Percentiles rank a stretch among this genome's conserved stretches.
These are phyloP conservation scores for Ceratonia siliqua DNA, from an alignment of 306 rosid genomes.

Conservation along the genomic window DNA sequence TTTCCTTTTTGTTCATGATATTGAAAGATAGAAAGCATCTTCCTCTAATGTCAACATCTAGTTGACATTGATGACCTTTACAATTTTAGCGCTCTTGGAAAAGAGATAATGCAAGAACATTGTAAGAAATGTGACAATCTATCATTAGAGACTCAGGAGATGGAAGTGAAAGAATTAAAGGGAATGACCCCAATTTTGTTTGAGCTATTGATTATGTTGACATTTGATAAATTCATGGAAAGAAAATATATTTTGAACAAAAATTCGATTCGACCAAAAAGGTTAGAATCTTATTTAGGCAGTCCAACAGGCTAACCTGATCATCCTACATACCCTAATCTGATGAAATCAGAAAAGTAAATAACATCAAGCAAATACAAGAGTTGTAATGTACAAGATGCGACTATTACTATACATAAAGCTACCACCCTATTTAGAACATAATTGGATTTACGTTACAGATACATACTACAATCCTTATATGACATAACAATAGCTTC, in stretches of 20 bases:
- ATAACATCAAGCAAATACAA: slow-evolving; percentile 34
- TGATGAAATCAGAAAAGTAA: slow-evolving; percentile 2
- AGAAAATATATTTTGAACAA: background rate
- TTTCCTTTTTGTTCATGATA: no score
- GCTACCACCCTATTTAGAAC: slow-evolving; percentile 39
- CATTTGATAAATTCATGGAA: background rate
- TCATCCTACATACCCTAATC: slow-evolving; percentile 14
- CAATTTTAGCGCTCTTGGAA: no score
- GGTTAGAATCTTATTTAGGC: background rate
- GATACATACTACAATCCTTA: slow-evolving; percentile 42
- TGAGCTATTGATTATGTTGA: background rate
- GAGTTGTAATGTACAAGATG: slow-evolving; percentile 44
- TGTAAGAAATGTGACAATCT: background rate
- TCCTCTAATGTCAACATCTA: no score
- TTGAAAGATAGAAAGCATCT: no score
- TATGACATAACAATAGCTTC: slow-evolving; percentile 29
- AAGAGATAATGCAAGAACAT: background rate
- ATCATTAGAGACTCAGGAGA: background rate
- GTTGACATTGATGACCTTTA: no score
- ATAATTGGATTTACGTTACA: slow-evolving; percentile 32
- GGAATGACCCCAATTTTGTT: background rate
- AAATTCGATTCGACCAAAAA: slow-evolving; percentile 2
- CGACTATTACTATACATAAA: slow-evolving; percentile 45
- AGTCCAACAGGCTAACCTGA: slow-evolving; percentile 26
- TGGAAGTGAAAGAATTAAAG: background rate